phyloP scores from a whole-genome alignment of 2,329 filamentous ascomycete genomes.

The Paraphaeosphaeria sporulosa region DNA sequence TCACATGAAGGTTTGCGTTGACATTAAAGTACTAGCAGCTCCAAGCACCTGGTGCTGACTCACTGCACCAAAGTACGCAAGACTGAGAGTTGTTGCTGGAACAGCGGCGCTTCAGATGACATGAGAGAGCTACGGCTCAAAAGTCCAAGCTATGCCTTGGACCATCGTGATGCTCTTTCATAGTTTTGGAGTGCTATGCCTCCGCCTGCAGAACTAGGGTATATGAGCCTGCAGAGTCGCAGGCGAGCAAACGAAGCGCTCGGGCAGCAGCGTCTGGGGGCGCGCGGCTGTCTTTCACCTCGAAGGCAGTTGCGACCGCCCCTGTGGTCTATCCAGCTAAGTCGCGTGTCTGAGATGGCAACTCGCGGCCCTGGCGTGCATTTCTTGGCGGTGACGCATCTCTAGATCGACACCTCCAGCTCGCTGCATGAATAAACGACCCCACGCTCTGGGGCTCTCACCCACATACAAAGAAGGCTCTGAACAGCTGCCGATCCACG shows the following conservation, averaged over 20 bases:
- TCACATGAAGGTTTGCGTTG: too few species aligned
- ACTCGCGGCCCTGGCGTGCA: not conserved
- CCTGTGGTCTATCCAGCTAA: not conserved
- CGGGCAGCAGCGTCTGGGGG: not conserved
- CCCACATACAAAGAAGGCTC: conserved; percentile 5
- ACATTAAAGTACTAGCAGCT: too few species aligned
- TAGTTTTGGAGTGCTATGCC: not conserved
- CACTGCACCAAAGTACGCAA: too few species aligned
- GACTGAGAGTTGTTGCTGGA: too few species aligned
- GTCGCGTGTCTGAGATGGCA: not conserved
- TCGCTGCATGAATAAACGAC: not conserved
- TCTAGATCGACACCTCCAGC: not conserved
- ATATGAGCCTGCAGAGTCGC: not conserved
- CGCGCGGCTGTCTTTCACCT: not conserved
- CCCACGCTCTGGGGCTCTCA: conserved; percentile 2
- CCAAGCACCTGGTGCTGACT: too few species aligned
- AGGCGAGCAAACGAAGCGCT: not conserved
- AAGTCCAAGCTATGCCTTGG: too few species aligned
- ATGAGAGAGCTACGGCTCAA: too few species aligned
- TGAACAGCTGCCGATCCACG: conserved; percentile 29
- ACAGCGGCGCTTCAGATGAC: too few species aligned
- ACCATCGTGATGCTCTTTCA: not conserved
- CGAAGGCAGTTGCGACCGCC: not conserved
- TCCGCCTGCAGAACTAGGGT: not conserved
- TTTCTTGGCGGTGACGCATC: conserved; percentile 13